These are phyloP conservation scores for Andrographis paniculata DNA, from an alignment of 305 asterid species.

Conservation along the genomic window DNA sequence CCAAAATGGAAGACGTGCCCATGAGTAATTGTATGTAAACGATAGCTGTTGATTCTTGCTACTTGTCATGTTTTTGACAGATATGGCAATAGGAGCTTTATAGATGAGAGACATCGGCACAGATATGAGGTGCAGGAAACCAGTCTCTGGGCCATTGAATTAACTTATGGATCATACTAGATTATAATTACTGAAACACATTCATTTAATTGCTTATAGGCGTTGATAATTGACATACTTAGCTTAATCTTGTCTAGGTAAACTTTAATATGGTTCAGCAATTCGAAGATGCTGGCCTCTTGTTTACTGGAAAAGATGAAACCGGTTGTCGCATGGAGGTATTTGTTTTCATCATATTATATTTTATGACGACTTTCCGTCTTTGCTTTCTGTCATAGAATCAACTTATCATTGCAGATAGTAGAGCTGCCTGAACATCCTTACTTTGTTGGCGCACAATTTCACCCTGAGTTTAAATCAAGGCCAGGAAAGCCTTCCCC, in stretches of 20 bases:
- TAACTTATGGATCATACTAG: neutral
- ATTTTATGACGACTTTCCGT: neutral
- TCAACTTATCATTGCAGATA: slow-evolving; percentile 35
- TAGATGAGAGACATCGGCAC: slow-evolving; percentile 97
- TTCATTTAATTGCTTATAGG: slow-evolving; percentile 5
- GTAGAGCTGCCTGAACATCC: slow-evolving; percentile 77
- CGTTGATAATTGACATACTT: slow-evolving; percentile 18
- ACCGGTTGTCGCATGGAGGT: slow-evolving; percentile 90
- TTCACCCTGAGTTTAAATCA: slow-evolving; percentile 91
- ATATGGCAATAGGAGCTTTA: slow-evolving; percentile 45
- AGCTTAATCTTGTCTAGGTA: slow-evolving; percentile 41
- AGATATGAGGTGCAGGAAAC: slow-evolving; percentile 73
- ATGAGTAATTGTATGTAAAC: too few relatives aligned
- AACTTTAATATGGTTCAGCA: slow-evolving; percentile 75
- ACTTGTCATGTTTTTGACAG: slow-evolving; percentile 24
- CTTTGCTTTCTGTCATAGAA: too few relatives aligned
- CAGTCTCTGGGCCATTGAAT: slow-evolving; percentile 9
- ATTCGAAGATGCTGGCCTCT: slow-evolving; percentile 79
- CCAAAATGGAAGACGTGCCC: too few relatives aligned
- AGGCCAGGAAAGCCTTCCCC: slow-evolving; percentile 89
- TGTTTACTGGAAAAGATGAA: slow-evolving; percentile 85
- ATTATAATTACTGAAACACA: slow-evolving; percentile 1
- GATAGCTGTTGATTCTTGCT: neutral
- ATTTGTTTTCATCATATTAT: slow-evolving; percentile 9
- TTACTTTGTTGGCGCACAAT: slow-evolving; percentile 77